A percentile compares a stretch with the other conserved stretches of the same genome.
Conservation (phyloP, 2,329 filamentous ascomycete species). For the Elsinoe ampelina region DNA sequence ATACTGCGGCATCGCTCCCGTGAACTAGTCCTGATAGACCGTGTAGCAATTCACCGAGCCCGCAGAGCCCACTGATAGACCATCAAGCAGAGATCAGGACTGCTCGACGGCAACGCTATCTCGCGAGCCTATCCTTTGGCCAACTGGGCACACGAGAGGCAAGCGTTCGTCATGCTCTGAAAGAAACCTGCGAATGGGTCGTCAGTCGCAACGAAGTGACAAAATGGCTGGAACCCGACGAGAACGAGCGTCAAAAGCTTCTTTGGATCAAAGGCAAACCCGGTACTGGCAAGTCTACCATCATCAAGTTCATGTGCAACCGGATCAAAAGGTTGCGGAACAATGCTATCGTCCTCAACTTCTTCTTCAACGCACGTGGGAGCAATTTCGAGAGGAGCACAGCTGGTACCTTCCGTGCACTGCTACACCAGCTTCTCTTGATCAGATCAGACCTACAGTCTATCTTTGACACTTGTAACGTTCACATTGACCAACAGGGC, state of each 20-base stretch:
- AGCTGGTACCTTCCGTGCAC: conserved; percentile 5
- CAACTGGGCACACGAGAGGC: not conserved
- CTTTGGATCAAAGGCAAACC: conserved; percentile 19
- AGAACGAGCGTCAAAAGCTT: not conserved
- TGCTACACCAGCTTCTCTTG: conserved; percentile 11
- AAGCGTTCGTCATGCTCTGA: not conserved
- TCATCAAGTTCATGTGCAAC: conserved; percentile 14
- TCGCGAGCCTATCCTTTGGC: not conserved
- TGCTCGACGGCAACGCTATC: not conserved
- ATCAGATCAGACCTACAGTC: not conserved
- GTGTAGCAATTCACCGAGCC: not conserved
- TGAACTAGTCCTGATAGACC: not conserved
- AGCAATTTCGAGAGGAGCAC: conserved; percentile 1
- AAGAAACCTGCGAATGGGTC: not conserved
- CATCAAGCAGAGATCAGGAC: not conserved
- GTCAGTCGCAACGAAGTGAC: not conserved
- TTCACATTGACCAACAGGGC: conserved; percentile 13
- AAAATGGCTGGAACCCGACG: not conserved
- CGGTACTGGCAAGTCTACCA: conserved; percentile 17
- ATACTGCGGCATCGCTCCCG: not conserved
- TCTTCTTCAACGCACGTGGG: conserved; percentile 14
- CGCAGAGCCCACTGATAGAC: not conserved
- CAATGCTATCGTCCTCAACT: not conserved
- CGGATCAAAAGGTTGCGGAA: not conserved
- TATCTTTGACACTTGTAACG: conserved; percentile 23